Percentiles rank a stretch among this genome's conserved stretches.
Evolutionary conservation across 805 yeast species (phyloP).

Genomic region (Saccharomyces kudriavzevii): DNA sequence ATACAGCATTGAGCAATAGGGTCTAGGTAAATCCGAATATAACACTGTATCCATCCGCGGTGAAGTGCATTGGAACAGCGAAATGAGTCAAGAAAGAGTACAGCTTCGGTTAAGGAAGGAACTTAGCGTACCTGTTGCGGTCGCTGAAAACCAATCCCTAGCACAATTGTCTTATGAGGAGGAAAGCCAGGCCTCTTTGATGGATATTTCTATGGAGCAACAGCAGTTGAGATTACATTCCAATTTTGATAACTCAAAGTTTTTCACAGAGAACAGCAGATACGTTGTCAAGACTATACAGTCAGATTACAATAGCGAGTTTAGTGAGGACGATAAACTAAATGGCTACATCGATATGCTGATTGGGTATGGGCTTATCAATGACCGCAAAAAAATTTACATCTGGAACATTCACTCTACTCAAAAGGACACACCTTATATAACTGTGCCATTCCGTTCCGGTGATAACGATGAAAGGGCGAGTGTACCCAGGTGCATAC

Average conservation of each 20-base stretch:
- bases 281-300: conserved; percentile 21
- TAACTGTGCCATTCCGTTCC: conserved; percentile 21
- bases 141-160: conserved; percentile 12
- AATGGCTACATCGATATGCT: conserved; percentile 42
- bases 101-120: conserved; percentile 26
- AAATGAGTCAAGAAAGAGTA: background rate
- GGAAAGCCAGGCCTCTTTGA: conserved; percentile 4
- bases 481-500: conserved; percentile 19
- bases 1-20: background rate
- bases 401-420: conserved; percentile 64
- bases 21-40: background rate
- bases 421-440: conserved; percentile 43
- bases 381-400: conserved; percentile 43
- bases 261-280: conserved; percentile 28
- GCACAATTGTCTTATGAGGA: background rate
- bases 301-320: conserved; percentile 7
- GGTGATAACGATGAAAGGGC: conserved; percentile 15
- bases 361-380: conserved; percentile 42
- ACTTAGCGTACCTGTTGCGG: conserved; percentile 25
- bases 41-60: background rate
- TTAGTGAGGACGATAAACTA: conserved; percentile 4
- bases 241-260: conserved; percentile 8
- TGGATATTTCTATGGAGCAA: conserved; percentile 7
- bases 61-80: background rate
- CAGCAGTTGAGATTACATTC: conserved; percentile 1